phyloP scores from a whole-genome alignment of 2,329 filamentous ascomycete genomes.

The Cladophialophora chaetospira region DNA sequence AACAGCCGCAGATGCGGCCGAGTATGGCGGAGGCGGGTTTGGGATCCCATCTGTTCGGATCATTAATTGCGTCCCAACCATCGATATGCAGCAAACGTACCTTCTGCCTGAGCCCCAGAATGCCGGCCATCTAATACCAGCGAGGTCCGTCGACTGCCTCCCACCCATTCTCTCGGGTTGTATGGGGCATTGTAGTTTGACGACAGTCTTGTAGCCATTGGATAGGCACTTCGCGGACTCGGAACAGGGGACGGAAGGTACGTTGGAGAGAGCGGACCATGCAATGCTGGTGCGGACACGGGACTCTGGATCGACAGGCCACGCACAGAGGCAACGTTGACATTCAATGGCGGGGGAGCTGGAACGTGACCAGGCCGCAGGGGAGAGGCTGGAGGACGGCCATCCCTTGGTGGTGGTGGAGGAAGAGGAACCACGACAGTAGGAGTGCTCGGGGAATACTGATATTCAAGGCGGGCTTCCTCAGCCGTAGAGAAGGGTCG shows the following conservation, averaged over 20 bases:
- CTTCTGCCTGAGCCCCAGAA: conserved; percentile 17
- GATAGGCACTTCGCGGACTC: conserved; percentile 41
- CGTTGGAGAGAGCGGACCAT: conserved; percentile 46
- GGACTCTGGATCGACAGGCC: conserved; percentile 39
- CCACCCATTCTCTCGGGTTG: conserved; percentile 54
- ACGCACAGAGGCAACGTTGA: conserved; percentile 40
- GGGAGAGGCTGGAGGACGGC: conserved; percentile 39
- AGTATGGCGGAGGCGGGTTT: conserved; percentile 32
- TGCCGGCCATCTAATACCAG: conserved; percentile 11
- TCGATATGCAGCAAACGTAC: conserved; percentile 15
- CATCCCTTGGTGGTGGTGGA: conserved; percentile 36
- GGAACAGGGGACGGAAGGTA: conserved; percentile 42
- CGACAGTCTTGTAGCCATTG: conserved; percentile 46
- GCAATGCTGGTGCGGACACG: conserved; percentile 47
- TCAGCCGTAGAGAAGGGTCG: conserved; percentile 20
- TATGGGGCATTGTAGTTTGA: conserved; percentile 48
- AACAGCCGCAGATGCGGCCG: conserved; percentile 17
- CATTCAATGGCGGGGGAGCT: conserved; percentile 47
- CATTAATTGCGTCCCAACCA: conserved; percentile 18
- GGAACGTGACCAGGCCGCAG: conserved; percentile 46
- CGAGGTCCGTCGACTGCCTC: conserved; percentile 36
- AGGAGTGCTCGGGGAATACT: conserved; percentile 23
- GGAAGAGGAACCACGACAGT: conserved; percentile 26
- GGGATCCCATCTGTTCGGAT: conserved; percentile 24
- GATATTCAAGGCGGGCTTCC: conserved; percentile 15